A percentile compares a stretch with the other conserved stretches of the same genome.
Evolutionary conservation across 1,284 basidiomycete genomes (phyloP).

Genomic region (Neonothopanus nambi): DNA sequence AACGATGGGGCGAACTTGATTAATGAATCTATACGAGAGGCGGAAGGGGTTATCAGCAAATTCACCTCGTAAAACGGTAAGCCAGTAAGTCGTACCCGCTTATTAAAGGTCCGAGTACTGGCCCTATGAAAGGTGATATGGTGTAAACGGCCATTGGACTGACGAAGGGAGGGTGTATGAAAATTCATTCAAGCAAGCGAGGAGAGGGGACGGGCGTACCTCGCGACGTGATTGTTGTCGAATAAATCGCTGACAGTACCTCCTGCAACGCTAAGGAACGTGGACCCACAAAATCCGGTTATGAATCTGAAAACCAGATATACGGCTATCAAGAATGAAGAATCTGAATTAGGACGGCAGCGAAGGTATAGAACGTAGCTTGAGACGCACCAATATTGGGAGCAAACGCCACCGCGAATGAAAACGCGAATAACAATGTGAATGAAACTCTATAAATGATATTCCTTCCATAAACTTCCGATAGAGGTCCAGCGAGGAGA

Average conservation of each 20-base stretch:
- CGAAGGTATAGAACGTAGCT: not conserved
- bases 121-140: conserved; percentile 71
- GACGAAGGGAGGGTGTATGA: not conserved
- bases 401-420: conserved; percentile 70
- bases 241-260: conserved; percentile 81
- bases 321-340: conserved; percentile 45
- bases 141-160: conserved; percentile 82
- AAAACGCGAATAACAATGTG: conserved; percentile 48
- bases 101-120: conserved; percentile 65
- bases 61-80: not conserved
- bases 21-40: conserved; percentile 34
- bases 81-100: conserved; percentile 42
- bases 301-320: conserved; percentile 73
- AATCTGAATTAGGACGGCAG: conserved; percentile 7
- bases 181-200: too few species aligned
- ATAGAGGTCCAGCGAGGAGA: conserved; percentile 55
- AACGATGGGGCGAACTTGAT: conserved; percentile 33
- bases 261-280: conserved; percentile 81
- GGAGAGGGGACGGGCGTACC: conserved; percentile 53
- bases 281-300: conserved; percentile 67
- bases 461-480: conserved; percentile 59
- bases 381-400: conserved; percentile 49
- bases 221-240: conserved; percentile 59
- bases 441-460: conserved; percentile 55
- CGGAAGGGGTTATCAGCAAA: not conserved